These are phyloP conservation scores for Lyophyllum shimeji DNA, from an alignment of 768 basidiomycete species.

Conservation along the genomic window DNA sequence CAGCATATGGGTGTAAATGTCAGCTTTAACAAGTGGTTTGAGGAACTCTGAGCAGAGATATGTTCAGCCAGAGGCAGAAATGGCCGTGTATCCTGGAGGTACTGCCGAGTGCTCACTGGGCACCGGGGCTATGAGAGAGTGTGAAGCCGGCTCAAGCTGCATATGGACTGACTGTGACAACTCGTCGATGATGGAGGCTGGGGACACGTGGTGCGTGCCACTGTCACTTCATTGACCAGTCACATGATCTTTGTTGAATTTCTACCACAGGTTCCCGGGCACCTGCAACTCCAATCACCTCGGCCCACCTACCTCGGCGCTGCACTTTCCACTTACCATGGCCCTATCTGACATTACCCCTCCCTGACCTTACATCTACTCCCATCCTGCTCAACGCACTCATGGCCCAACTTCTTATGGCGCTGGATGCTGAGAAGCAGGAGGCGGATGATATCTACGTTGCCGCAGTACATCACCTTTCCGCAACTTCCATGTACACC, in stretches of 20 bases:
- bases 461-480: neutral
- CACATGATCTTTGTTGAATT: neutral
- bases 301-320: neutral
- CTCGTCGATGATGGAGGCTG: neutral
- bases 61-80: neutral
- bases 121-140: no score
- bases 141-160: no score
- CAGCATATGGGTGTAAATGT: neutral
- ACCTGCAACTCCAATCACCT: neutral
- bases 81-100: neutral
- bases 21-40: neutral
- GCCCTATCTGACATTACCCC: neutral
- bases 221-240: neutral
- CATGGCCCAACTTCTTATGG: neutral
- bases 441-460: neutral
- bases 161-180: neutral
- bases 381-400: neutral
- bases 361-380: neutral
- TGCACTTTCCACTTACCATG: neutral
- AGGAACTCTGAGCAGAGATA: neutral
- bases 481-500: no score
- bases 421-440: neutral
- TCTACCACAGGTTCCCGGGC: neutral
- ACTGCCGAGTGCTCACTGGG: neutral
- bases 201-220: no score